These are phyloP conservation scores for Penicillium taxi DNA, from an alignment of 495 filamentous ascomycete species.

Conservation along the genomic window DNA sequence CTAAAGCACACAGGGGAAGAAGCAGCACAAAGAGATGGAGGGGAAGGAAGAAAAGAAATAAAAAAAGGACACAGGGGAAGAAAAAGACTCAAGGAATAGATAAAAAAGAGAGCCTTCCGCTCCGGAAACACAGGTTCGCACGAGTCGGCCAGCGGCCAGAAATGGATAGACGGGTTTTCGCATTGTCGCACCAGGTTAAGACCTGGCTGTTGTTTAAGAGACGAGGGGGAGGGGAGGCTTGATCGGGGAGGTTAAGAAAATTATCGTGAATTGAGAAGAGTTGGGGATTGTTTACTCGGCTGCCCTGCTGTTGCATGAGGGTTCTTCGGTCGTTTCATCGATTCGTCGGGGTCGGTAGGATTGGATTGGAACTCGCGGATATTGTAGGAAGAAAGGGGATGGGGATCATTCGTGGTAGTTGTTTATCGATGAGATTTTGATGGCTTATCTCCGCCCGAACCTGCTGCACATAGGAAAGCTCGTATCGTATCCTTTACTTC, in stretches of 20 bases:
- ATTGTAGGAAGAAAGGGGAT: constrained; percentile 12
- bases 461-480: constrained; percentile 80
- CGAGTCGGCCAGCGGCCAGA: constrained; percentile 12
- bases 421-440: constrained; percentile 10
- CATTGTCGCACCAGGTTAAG: constrained; percentile 17
- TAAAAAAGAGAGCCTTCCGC: constrained; percentile 17
- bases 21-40: constrained; percentile 10
- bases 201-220: constrained; percentile 8
- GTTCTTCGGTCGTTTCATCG: constrained; percentile 27
- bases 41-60: constrained; percentile 11
- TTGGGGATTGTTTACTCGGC: constrained; percentile 10
- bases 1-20: constrained; percentile 8
- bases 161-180: constrained; percentile 16
- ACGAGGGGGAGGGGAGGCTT: constrained; percentile 5
- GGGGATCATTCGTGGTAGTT: constrained; percentile 7
- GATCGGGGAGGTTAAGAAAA: constrained; percentile 10
- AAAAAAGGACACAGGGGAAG: constrained; percentile 9
- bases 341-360: constrained; percentile 23
- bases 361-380: constrained; percentile 16
- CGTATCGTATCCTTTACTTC: constrained; percentile 69
- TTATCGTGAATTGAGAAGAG: too few species aligned
- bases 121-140: constrained; percentile 17
- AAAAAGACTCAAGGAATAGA: too few species aligned
- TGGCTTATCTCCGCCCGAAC: constrained; percentile 88
- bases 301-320: constrained; percentile 15